Evolutionary conservation across 192 early-diverging fungal species (phyloP), one percentile per base, ranked within the genome.

Genomic region (Thamnidium elegans): DNA sequence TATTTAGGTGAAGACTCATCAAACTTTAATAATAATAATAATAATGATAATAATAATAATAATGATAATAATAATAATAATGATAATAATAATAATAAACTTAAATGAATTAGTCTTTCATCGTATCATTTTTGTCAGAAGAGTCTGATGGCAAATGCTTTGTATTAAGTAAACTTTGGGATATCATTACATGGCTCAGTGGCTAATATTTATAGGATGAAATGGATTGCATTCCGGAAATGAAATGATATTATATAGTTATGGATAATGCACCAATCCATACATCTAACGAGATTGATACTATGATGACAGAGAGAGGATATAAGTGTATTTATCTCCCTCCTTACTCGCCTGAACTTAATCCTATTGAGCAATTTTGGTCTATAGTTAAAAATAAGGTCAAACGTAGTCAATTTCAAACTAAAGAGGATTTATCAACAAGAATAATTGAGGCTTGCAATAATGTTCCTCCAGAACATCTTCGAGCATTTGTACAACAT

Each of bases 221-320:
- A 51, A 20, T 42, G 36, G 62, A 63, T 63, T 30, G 48, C 21
- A 31, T 30, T 30, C 53, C 53, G 20, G 55, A 74, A 14, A 66
- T 65, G 67, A 63, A 64, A 62, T 55, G 55, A 51, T 50, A 58
- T 14, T 56, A 74, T 59, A 43, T 71, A 17, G 56, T 71, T 7
- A 71, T 71, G 58, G 69, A 71, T 21, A 65, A 71, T 48, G 34
- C 69, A 21, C 50, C 63, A 2, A 61, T 71, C 34, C 63, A 71
- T 19, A 65, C 50, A 32, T 9, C 58, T 4, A 19, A 34, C 15
- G 21, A 8, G 15, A 20, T 71, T 23, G 26, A 55, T n/a, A 58
- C 53, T 32, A n/a, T 59, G 34, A 19, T 61, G 11, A 19, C 43
- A 47, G 26, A 43, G 11, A 48, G 21, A 31, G 63, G 63, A 3